Percentiles rank a stretch among this genome's conserved stretches.
Conservation (phyloP, 1,139 yeast species). For the Candida pseudoviswanathii region DNA sequence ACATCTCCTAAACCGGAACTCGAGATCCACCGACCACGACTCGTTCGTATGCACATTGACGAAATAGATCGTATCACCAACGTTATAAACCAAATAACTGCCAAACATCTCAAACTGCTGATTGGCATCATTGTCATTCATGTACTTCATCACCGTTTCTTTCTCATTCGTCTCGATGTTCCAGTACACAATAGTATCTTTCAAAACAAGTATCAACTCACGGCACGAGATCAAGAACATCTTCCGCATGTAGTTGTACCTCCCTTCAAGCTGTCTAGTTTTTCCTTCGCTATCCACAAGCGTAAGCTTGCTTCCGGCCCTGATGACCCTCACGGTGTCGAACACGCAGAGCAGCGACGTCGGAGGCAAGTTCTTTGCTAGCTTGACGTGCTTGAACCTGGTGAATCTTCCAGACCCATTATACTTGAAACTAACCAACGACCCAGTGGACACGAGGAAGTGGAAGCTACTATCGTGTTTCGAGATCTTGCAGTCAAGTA, state of each 20-base stretch:
- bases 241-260: not conserved
- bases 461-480: not conserved
- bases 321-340: not conserved
- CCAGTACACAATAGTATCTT: not conserved
- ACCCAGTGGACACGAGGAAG: constrained; percentile 4
- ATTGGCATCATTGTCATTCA: constrained; percentile 14
- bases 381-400: constrained; percentile 1
- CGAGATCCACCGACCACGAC: constrained; percentile 2
- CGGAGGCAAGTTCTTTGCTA: not conserved
- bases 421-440: constrained; percentile 6
- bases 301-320: not conserved
- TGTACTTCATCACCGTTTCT: constrained; percentile 1
- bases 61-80: constrained; percentile 4
- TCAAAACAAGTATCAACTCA: not conserved
- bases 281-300: not conserved
- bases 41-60: not conserved
- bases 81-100: constrained; percentile 15
- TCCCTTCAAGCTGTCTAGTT: not conserved
- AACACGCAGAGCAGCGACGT: not conserved
- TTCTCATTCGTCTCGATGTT: not conserved
- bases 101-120: constrained; percentile 16
- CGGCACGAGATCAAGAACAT: not conserved
- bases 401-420: not conserved
- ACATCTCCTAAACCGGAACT: constrained; percentile 10
- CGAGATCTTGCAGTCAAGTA: not conserved